These are phyloP conservation scores for Psilocybe sp. DNA, from an alignment of 768 basidiomycete genomes.

Conservation along the genomic window DNA sequence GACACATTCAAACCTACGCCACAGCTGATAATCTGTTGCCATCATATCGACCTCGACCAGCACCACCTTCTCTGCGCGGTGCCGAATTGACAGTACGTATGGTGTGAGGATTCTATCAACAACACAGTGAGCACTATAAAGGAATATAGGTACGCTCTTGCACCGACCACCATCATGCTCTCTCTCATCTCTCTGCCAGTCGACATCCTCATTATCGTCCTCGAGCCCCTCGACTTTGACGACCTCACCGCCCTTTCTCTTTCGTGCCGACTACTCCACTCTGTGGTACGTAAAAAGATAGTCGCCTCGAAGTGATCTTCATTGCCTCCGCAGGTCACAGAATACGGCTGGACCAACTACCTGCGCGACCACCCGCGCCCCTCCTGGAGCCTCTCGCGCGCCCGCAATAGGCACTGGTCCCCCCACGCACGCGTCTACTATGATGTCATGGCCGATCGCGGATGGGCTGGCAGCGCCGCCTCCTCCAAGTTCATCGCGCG, in stretches of 20 bases:
- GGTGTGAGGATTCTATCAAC: too few species aligned
- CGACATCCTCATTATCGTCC: constrained; percentile 55
- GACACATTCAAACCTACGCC: too few species aligned
- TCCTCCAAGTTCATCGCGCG: constrained; percentile 54
- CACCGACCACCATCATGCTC: constrained; percentile 15
- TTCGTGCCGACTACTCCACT: constrained; percentile 36
- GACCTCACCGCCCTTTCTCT: constrained; percentile 42
- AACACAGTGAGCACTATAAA: too few species aligned
- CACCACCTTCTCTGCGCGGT: too few species aligned
- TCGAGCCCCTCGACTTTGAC: constrained; percentile 39
- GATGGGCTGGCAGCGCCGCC: too few species aligned
- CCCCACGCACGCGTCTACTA: constrained; percentile 44
- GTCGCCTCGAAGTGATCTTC: not conserved
- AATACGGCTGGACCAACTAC: constrained; percentile 59
- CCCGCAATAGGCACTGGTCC: constrained; percentile 40
- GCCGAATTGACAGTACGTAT: not conserved
- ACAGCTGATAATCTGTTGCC: too few species aligned
- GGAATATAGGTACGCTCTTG: not conserved
- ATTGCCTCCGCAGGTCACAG: constrained; percentile 45
- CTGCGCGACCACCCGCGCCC: constrained; percentile 49
- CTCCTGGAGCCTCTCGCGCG: constrained; percentile 47
- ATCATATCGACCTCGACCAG: too few species aligned
- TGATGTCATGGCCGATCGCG: constrained; percentile 46
- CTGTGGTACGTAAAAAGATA: constrained; percentile 38
- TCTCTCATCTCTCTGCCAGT: constrained; percentile 38